Conservation (phyloP, 768 basidiomycete genomes). For the Leccinum disarticulatum region DNA sequence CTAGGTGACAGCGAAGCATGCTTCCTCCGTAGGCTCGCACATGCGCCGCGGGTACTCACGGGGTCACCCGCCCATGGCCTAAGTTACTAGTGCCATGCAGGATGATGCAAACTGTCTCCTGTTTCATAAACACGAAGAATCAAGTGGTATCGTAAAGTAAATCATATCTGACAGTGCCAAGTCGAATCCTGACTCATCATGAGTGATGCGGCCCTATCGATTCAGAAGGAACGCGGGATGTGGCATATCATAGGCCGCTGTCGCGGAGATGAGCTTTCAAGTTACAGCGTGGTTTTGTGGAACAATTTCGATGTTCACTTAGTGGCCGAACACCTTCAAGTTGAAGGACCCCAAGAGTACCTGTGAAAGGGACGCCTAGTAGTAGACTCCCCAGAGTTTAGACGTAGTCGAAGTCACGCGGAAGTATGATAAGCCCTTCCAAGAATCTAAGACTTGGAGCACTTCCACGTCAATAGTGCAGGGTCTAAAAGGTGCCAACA, state of each 20-base stretch:
- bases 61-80: background rate
- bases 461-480: too few species aligned
- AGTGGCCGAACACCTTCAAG: too few species aligned
- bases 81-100: background rate
- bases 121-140: constrained; percentile 1
- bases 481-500: too few species aligned
- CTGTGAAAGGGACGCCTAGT: too few species aligned
- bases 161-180: background rate
- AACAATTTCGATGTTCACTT: too few species aligned
- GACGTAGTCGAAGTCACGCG: too few species aligned
- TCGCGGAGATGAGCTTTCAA: background rate
- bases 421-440: too few species aligned
- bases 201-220: background rate
- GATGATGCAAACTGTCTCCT: background rate
- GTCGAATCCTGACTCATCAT: background rate
- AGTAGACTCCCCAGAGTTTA: too few species aligned
- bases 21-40: background rate
- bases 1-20: background rate
- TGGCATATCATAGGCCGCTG: too few species aligned
- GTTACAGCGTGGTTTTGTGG: too few species aligned
- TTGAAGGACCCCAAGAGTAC: too few species aligned
- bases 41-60: background rate
- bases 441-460: too few species aligned
- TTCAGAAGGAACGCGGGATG: background rate
- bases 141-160: background rate